Evolutionary conservation across 768 basidiomycete species (phyloP).

Genomic region (Pholiota conissans): DNA sequence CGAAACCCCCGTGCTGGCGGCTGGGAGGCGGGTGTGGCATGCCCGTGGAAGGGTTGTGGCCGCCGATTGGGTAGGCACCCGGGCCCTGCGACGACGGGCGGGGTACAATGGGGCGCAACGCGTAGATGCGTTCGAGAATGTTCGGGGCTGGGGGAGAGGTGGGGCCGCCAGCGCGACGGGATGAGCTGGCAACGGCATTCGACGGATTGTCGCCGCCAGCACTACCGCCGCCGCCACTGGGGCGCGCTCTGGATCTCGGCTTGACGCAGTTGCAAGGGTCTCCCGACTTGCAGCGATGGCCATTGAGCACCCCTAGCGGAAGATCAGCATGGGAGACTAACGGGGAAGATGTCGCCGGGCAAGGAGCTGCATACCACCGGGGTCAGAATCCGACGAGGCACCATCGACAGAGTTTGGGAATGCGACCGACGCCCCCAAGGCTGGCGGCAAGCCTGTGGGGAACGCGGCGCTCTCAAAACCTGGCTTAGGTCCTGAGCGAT

Average conservation of each 20-base stretch:
- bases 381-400: constrained; percentile 58
- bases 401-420: constrained; percentile 45
- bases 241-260: constrained; percentile 40
- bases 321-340: constrained; percentile 44
- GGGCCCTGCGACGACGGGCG: constrained; percentile 36
- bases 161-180: not conserved
- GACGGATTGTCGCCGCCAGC: too few species aligned
- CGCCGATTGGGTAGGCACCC: too few species aligned
- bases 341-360: constrained; percentile 38
- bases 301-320: constrained; percentile 38
- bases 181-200: constrained; percentile 7
- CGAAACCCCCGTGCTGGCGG: constrained; percentile 56
- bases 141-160: constrained; percentile 35
- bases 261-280: constrained; percentile 59
- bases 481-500: constrained; percentile 47
- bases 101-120: constrained; percentile 71
- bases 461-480: constrained; percentile 74
- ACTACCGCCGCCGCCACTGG: constrained; percentile 27
- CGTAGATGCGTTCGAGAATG: constrained; percentile 60
- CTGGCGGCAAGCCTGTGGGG: constrained; percentile 73
- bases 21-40: constrained; percentile 43
- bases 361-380: constrained; percentile 60
- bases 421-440: constrained; percentile 65
- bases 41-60: constrained; percentile 48
- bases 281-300: constrained; percentile 50